Percentiles rank a stretch among this genome's conserved stretches.
Conservation (phyloP, 495 filamentous ascomycete genomes). For the Hypomontagnella submonticulosa region DNA sequence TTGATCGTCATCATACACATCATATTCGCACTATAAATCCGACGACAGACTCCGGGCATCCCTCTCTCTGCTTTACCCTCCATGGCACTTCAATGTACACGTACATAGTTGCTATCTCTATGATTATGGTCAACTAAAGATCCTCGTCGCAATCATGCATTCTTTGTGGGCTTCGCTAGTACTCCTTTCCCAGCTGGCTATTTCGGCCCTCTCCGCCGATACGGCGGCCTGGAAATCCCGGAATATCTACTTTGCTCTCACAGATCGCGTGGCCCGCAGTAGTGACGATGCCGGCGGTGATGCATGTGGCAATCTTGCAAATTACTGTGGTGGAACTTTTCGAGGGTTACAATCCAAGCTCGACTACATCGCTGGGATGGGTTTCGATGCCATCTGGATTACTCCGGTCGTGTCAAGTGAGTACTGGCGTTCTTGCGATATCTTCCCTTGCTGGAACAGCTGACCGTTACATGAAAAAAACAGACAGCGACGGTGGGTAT, state of each 20-base stretch:
- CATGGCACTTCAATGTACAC: not conserved
- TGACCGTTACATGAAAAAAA: slow-evolving; percentile 28
- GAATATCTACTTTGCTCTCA: slow-evolving; percentile 78
- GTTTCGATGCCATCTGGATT: slow-evolving; percentile 88
- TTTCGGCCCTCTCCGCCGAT: slow-evolving; percentile 44
- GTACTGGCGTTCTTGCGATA: slow-evolving; percentile 5
- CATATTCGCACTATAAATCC: slow-evolving; percentile 4
- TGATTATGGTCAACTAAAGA: not conserved
- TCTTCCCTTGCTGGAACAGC: slow-evolving; percentile 6
- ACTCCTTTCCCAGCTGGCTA: slow-evolving; percentile 38
- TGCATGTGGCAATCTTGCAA: slow-evolving; percentile 58
- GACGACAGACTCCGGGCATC: not conserved
- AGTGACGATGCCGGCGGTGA: slow-evolving; percentile 39
- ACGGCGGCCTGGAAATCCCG: slow-evolving; percentile 53
- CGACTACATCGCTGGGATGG: slow-evolving; percentile 80
- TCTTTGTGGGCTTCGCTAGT: slow-evolving; percentile 21
- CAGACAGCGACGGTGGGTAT: slow-evolving; percentile 59
- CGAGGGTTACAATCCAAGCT: slow-evolving; percentile 75
- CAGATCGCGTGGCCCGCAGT: slow-evolving; percentile 77
- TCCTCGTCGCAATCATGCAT: slow-evolving; percentile 31
- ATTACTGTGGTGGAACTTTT: slow-evolving; percentile 83
- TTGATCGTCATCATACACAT: slow-evolving; percentile 5
- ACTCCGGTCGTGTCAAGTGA: slow-evolving; percentile 71
- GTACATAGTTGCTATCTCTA: not conserved
- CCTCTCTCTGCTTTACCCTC: not conserved